phyloP scores from a whole-genome alignment of 371 early-diverging fungal genomes.

The Saksenaea oblongispora region DNA sequence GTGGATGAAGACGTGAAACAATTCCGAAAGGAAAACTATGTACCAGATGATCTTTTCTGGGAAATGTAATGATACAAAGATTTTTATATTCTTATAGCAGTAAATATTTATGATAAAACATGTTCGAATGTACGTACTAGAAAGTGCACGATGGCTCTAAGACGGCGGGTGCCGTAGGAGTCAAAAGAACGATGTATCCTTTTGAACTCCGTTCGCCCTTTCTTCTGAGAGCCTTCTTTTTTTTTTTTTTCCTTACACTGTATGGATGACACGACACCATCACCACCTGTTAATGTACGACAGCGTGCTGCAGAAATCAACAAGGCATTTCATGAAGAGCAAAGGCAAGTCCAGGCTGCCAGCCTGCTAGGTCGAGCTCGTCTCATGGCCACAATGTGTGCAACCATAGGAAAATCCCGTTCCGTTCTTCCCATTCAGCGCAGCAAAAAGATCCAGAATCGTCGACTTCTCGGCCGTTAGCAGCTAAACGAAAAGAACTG shows the following conservation, averaged over 20 bases:
- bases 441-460: not conserved
- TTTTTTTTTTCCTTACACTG: too few relatives aligned
- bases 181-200: too few relatives aligned
- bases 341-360: not conserved
- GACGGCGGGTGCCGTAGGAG: too few relatives aligned
- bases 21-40: slow-evolving; percentile 1
- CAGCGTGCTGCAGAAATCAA: slow-evolving; percentile 19
- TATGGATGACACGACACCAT: slow-evolving; percentile 6
- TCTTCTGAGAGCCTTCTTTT: too few relatives aligned
- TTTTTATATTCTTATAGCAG: too few relatives aligned
- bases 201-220: too few relatives aligned
- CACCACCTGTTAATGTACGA: slow-evolving; percentile 13
- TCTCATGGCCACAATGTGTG: not conserved
- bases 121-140: too few relatives aligned
- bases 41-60: not conserved
- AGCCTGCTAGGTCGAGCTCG: too few relatives aligned
- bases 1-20: not conserved
- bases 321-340: slow-evolving; percentile 1
- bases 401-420: not conserved
- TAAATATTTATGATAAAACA: too few relatives aligned
- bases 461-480: not conserved
- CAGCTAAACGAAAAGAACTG: not conserved
- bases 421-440: not conserved
- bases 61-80: not conserved
- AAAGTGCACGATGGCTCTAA: too few relatives aligned